Evolutionary conservation across 2,329 filamentous ascomycete genomes (phyloP).

Genomic region (Calonectria leucothoes): DNA sequence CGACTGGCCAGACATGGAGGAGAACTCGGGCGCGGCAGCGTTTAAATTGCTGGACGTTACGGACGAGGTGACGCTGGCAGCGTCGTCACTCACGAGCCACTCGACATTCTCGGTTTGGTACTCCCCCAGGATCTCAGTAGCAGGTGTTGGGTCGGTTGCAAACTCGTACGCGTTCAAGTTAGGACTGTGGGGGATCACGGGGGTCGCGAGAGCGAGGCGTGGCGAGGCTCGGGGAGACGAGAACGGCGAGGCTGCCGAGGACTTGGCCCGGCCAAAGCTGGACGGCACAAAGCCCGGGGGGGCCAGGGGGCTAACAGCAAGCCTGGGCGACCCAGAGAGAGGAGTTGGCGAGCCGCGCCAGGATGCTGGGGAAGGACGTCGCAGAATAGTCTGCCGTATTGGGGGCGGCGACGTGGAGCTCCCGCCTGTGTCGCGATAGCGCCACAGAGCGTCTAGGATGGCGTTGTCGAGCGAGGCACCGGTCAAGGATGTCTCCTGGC

Average conservation of each 20-base stretch:
- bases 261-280: slow-evolving; percentile 79
- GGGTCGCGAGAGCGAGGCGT: slow-evolving; percentile 88
- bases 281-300: slow-evolving; percentile 86
- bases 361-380: slow-evolving; percentile 90
- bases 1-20: slow-evolving; percentile 69
- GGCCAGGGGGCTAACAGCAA: slow-evolving; percentile 84
- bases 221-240: slow-evolving; percentile 94
- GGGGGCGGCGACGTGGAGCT: slow-evolving; percentile 81
- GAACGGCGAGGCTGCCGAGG: slow-evolving; percentile 87
- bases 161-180: slow-evolving; percentile 96
- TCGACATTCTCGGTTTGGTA: slow-evolving; percentile 95
- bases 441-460: slow-evolving; percentile 91
- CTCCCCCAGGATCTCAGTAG: slow-evolving; percentile 89
- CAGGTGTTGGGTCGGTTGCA: slow-evolving; percentile 81
- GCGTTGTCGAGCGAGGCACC: slow-evolving; percentile 88
- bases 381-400: slow-evolving; percentile 88
- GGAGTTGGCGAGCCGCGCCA: slow-evolving; percentile 91
- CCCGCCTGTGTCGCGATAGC: slow-evolving; percentile 76
- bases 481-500: slow-evolving; percentile 79
- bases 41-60: slow-evolving; percentile 78
- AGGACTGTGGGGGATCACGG: slow-evolving; percentile 92
- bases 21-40: slow-evolving; percentile 84
- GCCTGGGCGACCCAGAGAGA: slow-evolving; percentile 82
- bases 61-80: slow-evolving; percentile 82
- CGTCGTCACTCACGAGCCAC: slow-evolving; percentile 94